Base-by-base conservation (phyloP, 2,329 filamentous ascomycete genomes). In the Plectosphaerella plurivora region DNA sequence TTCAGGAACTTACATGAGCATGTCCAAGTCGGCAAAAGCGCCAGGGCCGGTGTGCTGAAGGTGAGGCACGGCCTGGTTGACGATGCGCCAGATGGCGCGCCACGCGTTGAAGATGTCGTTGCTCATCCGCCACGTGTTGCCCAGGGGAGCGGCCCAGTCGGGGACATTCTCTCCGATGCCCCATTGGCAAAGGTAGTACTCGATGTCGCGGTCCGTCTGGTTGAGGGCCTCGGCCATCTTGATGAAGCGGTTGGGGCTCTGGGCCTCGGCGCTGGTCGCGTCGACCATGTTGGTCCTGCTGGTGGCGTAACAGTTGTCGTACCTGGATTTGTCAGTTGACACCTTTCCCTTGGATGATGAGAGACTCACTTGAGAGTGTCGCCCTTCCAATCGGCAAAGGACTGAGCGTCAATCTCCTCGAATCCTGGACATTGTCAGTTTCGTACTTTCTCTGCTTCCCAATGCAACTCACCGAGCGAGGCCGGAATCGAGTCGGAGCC, bases 121-220 rank as follows among this genome's bases (percentile, higher is more conserved):
- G 51, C 74, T 76, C 52, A 81, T 79, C 42, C 77, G 65, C 71
- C 75, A 79, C 0, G 70, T 69, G 45, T 78, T 73, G 1, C 74
- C 74, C 3, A 79, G 64, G 1, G 62, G 61, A 2, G 74, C 67
- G 0, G 75, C 75, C 75, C 77, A 80, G 5, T 69, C 65, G 0
- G 73, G 72, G 0, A 78, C 68, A 45, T 79, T 68, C 24, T 71
- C 60, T 1, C 75, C 76, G 5, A 79, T 66, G 0, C 76, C 77
- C 77, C 77, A 81, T 59, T 81, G 77, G 55, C 77, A 81, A 9
- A 79, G 68, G 36, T 75, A 74, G 53, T 78, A 79, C 3, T 75
- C 60, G 2, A 79, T 73, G 5, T 72, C 63, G 0, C 72, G 68
- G n/a, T 69, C 61, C 0, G 70, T 66, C 0, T 61, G 59, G 4